Evolutionary conservation across 768 basidiomycete genomes (phyloP).

Genomic region (Naganishia vishniacii): DNA sequence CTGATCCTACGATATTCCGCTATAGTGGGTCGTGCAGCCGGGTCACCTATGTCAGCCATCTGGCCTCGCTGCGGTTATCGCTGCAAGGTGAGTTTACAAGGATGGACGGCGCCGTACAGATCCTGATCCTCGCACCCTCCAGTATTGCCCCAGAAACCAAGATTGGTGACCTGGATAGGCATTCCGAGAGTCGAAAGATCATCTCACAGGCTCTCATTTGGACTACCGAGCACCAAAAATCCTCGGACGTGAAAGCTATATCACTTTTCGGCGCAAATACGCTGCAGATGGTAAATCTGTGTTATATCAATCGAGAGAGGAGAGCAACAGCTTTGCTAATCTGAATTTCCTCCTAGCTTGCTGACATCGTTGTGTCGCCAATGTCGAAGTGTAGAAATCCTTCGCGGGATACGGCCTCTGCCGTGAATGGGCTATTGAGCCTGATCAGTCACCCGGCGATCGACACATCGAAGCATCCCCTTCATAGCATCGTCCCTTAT

Average conservation of each 20-base stretch:
- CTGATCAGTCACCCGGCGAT: not conserved
- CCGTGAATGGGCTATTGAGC: not conserved
- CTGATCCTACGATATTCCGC: too few relatives aligned
- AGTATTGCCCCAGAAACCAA: not conserved
- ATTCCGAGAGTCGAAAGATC: not conserved
- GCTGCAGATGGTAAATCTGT: not conserved
- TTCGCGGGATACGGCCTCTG: not conserved
- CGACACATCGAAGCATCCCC: too few relatives aligned
- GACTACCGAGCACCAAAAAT: slow-evolving; percentile 8
- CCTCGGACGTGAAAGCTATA: not conserved
- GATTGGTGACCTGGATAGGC: slow-evolving; percentile 9
- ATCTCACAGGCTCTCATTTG: slow-evolving; percentile 4
- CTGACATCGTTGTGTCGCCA: not conserved
- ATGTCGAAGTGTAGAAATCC: too few relatives aligned
- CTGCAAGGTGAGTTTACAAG: not conserved
- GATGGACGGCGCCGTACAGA: not conserved
- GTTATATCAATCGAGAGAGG: not conserved
- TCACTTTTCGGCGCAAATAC: not conserved
- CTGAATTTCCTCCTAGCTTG: not conserved
- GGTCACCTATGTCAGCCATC: not conserved
- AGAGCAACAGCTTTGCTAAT: not conserved
- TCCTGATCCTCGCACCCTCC: not conserved
- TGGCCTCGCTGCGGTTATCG: slow-evolving; percentile 4
- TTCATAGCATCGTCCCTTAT: not conserved
- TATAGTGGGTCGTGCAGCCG: slow-evolving; percentile 6